Percentiles rank a stretch among this genome's conserved stretches.
These are phyloP conservation scores for Podospora conica DNA, from an alignment of 495 filamentous ascomycete species.

Conservation along the genomic window DNA sequence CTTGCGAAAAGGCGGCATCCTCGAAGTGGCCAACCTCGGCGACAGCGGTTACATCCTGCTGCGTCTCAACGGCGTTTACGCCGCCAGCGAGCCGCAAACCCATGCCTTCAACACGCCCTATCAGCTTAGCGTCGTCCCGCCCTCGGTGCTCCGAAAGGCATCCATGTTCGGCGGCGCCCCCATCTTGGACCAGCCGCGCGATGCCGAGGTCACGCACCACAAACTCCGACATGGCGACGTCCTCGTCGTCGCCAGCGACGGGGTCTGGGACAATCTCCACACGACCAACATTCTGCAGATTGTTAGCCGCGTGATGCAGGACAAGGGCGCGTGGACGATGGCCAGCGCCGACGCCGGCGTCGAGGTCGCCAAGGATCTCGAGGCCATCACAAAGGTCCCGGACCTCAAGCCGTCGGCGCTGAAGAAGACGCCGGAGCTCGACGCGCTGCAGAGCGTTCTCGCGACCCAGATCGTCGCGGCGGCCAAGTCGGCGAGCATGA, in stretches of 20 bases:
- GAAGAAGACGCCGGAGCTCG: constrained; percentile 10
- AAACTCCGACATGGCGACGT: constrained; percentile 83
- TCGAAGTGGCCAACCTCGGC: constrained; percentile 91
- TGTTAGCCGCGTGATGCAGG: constrained; percentile 67
- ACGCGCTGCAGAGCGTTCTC: constrained; percentile 66
- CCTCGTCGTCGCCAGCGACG: constrained; percentile 85
- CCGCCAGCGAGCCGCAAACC: constrained; percentile 78
- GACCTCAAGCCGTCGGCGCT: neutral
- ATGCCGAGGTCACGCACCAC: constrained; percentile 73
- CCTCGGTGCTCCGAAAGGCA: constrained; percentile 66
- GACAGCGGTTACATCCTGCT: constrained; percentile 93
- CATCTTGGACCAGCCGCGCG: constrained; percentile 72
- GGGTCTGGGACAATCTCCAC: constrained; percentile 95
- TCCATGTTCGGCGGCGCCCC: constrained; percentile 74
- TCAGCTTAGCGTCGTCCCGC: constrained; percentile 84
- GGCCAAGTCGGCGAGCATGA: constrained; percentile 77
- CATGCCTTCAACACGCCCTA: constrained; percentile 97
- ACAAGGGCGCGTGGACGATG: constrained; percentile 62
- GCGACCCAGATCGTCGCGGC: constrained; percentile 69
- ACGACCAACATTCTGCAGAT: constrained; percentile 78
- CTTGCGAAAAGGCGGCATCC: constrained; percentile 56
- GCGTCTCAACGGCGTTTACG: constrained; percentile 73
- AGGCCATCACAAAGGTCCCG: constrained; percentile 42
- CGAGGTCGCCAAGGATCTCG: constrained; percentile 49
- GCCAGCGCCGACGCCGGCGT: constrained; percentile 51